Percentiles rank a stretch among this genome's conserved stretches.
Conservation (phyloP, 441 rosid species). For the Pelargonium exstipulatum region DNA sequence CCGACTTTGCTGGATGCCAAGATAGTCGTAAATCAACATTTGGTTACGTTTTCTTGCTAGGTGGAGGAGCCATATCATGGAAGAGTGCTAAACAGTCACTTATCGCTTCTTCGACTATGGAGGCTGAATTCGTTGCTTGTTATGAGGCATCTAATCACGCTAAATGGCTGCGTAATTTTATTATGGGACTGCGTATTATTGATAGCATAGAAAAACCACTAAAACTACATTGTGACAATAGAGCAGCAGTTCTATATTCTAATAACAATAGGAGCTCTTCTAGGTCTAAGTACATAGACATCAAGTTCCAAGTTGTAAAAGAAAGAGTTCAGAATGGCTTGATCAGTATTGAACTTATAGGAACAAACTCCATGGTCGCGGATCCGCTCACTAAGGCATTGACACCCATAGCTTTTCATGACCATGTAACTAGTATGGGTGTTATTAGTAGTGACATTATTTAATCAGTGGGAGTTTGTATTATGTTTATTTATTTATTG, state of each 20-base stretch:
- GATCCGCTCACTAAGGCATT: slow-evolving; percentile 7
- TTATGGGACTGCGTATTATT: not conserved
- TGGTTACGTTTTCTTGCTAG: not conserved
- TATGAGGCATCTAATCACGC: not conserved
- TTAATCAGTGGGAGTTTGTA: not conserved
- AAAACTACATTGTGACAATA: slow-evolving; percentile 12
- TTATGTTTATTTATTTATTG: not conserved
- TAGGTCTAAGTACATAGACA: slow-evolving; percentile 10
- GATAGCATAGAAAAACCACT: not conserved
- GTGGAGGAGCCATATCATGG: not conserved
- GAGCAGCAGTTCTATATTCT: not conserved
- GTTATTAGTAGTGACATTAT: not conserved
- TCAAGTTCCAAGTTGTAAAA: slow-evolving; percentile 13
- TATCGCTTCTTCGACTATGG: not conserved
- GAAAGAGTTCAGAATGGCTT: not conserved
- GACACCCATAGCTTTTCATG: not conserved
- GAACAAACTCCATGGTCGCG: not conserved
- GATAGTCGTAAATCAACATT: not conserved
- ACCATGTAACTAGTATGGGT: not conserved
- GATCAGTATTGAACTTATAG: not conserved
- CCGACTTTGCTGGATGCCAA: slow-evolving; percentile 1
- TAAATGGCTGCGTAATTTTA: slow-evolving; percentile 1
- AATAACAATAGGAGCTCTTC: slow-evolving; percentile 2
- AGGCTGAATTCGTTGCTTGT: not conserved
- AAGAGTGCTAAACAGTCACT: not conserved